Evolutionary conservation across 192 early-diverging fungal species (phyloP).

Genomic region (Dissophora ornata): DNA sequence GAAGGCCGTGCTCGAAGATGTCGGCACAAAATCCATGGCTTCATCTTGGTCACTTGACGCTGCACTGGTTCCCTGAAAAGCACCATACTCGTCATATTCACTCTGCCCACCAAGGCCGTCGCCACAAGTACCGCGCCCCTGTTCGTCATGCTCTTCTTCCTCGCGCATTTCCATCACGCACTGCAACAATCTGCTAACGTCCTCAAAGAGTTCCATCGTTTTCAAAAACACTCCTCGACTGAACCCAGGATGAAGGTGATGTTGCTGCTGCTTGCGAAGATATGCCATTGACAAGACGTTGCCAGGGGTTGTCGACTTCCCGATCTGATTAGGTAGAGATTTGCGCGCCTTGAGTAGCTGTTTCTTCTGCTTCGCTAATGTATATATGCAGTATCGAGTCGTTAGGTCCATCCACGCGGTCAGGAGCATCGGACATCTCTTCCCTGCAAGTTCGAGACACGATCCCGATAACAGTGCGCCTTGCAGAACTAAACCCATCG

Average conservation of each 20-base stretch:
- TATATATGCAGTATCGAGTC: slow-evolving; percentile 29
- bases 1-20: slow-evolving; percentile 2
- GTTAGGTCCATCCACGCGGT: slow-evolving; percentile 46
- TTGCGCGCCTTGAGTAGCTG: slow-evolving; percentile 2
- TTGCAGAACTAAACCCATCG: slow-evolving; percentile 47
- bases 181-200: slow-evolving; percentile 25
- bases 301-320: background rate
- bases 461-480: slow-evolving; percentile 38
- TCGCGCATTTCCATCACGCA: slow-evolving; percentile 50
- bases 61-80: slow-evolving; percentile 15
- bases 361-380: slow-evolving; percentile 30
- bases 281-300: background rate
- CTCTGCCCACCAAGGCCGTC: background rate
- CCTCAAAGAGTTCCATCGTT: slow-evolving; percentile 50
- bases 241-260: background rate
- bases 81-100: slow-evolving; percentile 6
- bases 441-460: slow-evolving; percentile 35
- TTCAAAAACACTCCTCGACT: slow-evolving; percentile 24
- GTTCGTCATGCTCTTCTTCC: slow-evolving; percentile 24
- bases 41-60: slow-evolving; percentile 47
- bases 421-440: slow-evolving; percentile 29
- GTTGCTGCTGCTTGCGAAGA: background rate
- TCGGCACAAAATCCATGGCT: slow-evolving; percentile 28
- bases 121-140: background rate
- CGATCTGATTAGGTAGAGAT: background rate